These are phyloP conservation scores for Pseudisothecium myosuroides DNA, from an alignment of 225 moss, liverwort and hornwort genomes.

Conservation along the genomic window DNA sequence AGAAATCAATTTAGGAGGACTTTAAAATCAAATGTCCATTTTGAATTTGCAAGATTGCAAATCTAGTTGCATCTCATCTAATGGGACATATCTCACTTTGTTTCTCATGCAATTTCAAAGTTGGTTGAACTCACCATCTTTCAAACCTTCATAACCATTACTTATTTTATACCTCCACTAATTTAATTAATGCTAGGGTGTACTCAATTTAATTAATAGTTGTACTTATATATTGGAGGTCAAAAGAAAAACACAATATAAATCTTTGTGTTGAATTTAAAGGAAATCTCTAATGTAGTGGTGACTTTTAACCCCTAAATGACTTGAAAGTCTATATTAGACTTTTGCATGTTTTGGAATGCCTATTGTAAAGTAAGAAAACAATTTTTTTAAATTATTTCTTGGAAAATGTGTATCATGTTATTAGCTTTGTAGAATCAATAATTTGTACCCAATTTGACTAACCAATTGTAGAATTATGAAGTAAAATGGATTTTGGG, in stretches of 20 bases:
- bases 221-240: neutral
- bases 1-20: neutral
- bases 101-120: neutral
- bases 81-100: neutral
- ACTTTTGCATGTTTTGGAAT: rapidly evolving
- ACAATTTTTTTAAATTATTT: neutral
- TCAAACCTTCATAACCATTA: no score
- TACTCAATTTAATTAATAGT: neutral
- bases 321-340: neutral
- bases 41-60: neutral
- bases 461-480: neutral
- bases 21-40: neutral
- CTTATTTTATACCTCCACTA: neutral
- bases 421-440: neutral
- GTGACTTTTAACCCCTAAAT: neutral
- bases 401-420: rapidly evolving
- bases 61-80: rapidly evolving
- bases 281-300: neutral
- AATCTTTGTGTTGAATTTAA: neutral
- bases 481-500: neutral
- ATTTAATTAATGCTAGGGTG: neutral
- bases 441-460: neutral
- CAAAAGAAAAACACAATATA: neutral
- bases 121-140: neutral
- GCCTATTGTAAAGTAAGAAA: neutral